These are phyloP conservation scores for Ramaria sp. DNA, from an alignment of 768 basidiomycete species.

Conservation along the genomic window DNA sequence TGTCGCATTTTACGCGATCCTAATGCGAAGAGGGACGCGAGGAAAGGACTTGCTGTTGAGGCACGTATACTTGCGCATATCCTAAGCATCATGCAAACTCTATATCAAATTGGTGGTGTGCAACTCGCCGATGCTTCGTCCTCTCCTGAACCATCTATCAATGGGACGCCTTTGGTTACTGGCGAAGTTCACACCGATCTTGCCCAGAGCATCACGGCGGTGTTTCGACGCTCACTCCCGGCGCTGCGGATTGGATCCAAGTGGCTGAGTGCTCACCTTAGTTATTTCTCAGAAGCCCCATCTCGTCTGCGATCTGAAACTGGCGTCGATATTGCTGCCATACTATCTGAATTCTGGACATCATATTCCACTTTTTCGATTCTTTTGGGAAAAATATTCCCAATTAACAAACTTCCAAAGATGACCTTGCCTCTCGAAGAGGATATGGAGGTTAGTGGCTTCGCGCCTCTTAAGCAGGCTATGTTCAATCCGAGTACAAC, in stretches of 20 bases:
- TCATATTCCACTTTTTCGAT: conserved; percentile 57
- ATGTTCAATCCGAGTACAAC: conserved; percentile 29
- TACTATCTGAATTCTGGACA: conserved; percentile 53
- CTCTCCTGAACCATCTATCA: conserved; percentile 14
- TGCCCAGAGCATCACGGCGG: conserved; percentile 76
- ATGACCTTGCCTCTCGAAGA: conserved; percentile 68
- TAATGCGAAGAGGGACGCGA: conserved; percentile 7
- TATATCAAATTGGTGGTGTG: conserved; percentile 54
- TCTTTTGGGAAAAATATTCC: conserved; percentile 56
- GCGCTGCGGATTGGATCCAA: conserved; percentile 80
- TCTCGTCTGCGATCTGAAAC: conserved; percentile 23
- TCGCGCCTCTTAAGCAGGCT: conserved; percentile 64
- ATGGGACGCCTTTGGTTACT: conserved; percentile 31
- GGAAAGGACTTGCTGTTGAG: conserved; percentile 35
- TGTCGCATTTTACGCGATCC: conserved; percentile 59
- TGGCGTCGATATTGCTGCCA: conserved; percentile 26
- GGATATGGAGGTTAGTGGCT: conserved; percentile 82
- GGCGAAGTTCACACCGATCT: conserved; percentile 39
- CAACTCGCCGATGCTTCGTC: conserved; percentile 43
- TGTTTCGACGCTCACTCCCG: conserved; percentile 76
- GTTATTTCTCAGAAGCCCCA: conserved; percentile 45
- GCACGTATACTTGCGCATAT: conserved; percentile 57
- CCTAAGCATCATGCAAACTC: conserved; percentile 46
- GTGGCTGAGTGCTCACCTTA: conserved; percentile 74
- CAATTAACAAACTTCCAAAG: conserved; percentile 44